phyloP scores from a whole-genome alignment of 768 basidiomycete species.

The Lactarius akahatsu region DNA sequence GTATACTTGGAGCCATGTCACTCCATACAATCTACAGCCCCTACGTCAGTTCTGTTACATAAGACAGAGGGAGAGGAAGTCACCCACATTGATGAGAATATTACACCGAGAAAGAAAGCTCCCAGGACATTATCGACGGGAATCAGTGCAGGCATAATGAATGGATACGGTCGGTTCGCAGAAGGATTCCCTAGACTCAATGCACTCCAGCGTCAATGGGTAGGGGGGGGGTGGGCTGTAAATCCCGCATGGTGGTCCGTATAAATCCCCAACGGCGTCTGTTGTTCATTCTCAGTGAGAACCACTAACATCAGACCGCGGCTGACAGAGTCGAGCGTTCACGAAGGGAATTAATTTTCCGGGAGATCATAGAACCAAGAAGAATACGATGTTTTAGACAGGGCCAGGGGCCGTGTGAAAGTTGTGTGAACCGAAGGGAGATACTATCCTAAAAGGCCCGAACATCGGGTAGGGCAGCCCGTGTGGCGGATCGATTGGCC shows the following conservation, averaged over 20 bases:
- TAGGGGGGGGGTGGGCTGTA: background rate
- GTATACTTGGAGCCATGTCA: constrained; percentile 11
- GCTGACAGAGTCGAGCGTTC: background rate
- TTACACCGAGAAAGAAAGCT: constrained; percentile 6
- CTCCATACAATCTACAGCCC: constrained; percentile 5
- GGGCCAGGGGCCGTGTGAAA: background rate
- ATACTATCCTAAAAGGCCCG: background rate
- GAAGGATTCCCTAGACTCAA: background rate
- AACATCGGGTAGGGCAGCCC: too few relatives aligned
- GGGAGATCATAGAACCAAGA: background rate
- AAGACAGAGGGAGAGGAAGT: background rate
- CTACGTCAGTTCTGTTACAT: background rate
- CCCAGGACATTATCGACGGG: background rate
- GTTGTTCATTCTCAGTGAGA: background rate
- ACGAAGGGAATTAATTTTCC: background rate
- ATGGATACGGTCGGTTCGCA: background rate
- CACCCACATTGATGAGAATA: constrained; percentile 12
- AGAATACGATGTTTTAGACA: background rate
- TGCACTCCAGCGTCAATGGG: background rate
- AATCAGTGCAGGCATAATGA: constrained; percentile 4
- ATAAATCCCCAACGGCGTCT: background rate
- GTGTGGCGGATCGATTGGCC: too few relatives aligned
- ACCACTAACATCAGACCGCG: background rate
- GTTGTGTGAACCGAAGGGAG: background rate
- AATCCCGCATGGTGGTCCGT: background rate